Evolutionary conservation across 148 eudicot species (phyloP).

Genomic region (Vaccinium darrowii): DNA sequence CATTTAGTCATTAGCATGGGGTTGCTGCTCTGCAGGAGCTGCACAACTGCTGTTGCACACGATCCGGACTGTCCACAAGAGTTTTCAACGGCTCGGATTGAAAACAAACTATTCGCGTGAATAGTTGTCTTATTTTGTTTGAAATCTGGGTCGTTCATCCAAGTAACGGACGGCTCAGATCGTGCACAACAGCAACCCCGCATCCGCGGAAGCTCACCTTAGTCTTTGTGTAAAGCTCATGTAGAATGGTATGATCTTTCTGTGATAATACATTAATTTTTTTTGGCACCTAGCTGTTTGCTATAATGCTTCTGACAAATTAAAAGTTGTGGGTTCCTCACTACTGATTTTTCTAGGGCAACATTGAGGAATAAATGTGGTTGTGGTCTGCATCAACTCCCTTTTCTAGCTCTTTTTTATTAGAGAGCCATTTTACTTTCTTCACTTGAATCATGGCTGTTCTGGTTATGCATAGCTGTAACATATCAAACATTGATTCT

Average conservation of each 20-base stretch:
- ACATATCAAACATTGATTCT: constrained; percentile 34
- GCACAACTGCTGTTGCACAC: too few relatives aligned
- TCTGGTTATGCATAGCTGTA: constrained; percentile 38
- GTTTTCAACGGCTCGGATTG: too few relatives aligned
- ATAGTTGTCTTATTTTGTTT: too few relatives aligned
- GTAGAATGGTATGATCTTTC: not conserved
- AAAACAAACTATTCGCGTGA: too few relatives aligned
- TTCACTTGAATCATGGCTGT: constrained; percentile 37
- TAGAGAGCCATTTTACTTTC: constrained; percentile 25
- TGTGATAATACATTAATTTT: not conserved
- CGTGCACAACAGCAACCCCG: too few relatives aligned
- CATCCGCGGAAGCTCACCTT: too few relatives aligned
- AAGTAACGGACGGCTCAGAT: too few relatives aligned
- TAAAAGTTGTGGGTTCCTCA: constrained; percentile 28
- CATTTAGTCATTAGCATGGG: too few relatives aligned
- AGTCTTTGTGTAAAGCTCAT: not conserved
- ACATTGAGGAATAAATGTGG: constrained; percentile 28
- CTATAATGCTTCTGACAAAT: constrained; percentile 27
- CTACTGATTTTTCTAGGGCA: constrained; percentile 13
- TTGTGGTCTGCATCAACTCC: constrained; percentile 22
- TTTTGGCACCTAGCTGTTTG: constrained; percentile 11
- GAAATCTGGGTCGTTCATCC: too few relatives aligned
- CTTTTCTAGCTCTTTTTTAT: constrained; percentile 11
- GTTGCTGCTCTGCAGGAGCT: too few relatives aligned
- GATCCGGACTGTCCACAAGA: too few relatives aligned